Conservation (phyloP, 139 green algal species). For the Closterium sp. region DNA sequence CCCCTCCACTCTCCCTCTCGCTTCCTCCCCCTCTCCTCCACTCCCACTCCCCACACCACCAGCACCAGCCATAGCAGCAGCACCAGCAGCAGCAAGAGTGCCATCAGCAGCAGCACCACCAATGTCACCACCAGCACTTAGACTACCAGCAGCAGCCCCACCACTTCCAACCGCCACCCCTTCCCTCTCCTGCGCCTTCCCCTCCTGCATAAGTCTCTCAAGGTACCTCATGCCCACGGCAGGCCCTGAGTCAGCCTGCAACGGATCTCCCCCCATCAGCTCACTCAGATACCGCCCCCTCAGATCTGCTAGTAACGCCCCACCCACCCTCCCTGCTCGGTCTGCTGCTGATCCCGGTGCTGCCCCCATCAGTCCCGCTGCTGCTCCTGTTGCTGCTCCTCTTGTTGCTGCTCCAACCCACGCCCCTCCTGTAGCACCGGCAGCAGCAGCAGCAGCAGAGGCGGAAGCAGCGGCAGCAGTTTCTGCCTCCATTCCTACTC, state of each 20-base stretch:
- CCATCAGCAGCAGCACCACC: not conserved
- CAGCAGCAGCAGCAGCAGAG: slow-evolving; percentile 15
- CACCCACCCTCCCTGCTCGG: not conserved
- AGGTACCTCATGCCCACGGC: not conserved
- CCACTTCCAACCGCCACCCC: not conserved
- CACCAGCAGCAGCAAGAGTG: not conserved
- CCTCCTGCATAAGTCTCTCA: not conserved
- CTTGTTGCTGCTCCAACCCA: not conserved
- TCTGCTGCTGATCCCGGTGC: not conserved
- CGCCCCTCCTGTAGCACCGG: not conserved
- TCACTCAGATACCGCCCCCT: not conserved
- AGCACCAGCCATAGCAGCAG: not conserved
- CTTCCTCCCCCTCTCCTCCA: not conserved
- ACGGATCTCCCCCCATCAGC: not conserved
- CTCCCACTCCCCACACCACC: not conserved
- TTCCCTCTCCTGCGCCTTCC: not conserved
- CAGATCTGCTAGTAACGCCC: not conserved
- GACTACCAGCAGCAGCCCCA: not conserved
- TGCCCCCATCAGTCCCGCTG: not conserved
- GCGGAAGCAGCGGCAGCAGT: slow-evolving; percentile 18
- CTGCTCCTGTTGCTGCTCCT: not conserved
- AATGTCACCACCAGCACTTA: not conserved
- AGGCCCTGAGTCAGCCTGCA: not conserved
- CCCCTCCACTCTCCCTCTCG: not conserved
- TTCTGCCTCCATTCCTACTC: slow-evolving; percentile 13